phyloP scores from a whole-genome alignment of 1,139 yeast genomes.

The Suhomyces wounanorum region DNA sequence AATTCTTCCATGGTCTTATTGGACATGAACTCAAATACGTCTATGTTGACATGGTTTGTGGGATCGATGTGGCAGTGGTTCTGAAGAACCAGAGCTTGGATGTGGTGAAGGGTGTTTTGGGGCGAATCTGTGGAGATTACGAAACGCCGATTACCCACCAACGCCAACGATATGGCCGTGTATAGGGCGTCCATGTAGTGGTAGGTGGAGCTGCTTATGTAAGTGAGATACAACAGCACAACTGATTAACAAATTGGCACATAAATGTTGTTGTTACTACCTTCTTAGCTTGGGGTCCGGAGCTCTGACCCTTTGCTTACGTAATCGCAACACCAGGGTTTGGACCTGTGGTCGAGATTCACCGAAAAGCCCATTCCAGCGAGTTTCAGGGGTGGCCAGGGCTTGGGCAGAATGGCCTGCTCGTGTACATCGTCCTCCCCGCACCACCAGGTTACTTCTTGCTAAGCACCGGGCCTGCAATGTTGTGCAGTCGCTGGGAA shows the following conservation, averaged over 20 bases:
- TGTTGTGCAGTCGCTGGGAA: too few species aligned
- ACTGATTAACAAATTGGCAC: too few species aligned
- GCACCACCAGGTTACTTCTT: too few species aligned
- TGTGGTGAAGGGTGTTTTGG: slow-evolving; percentile 1
- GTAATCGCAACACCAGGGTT: background rate
- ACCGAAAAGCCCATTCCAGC: too few species aligned
- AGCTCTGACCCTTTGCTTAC: background rate
- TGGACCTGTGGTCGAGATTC: background rate
- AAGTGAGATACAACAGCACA: background rate
- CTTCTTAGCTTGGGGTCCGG: too few species aligned
- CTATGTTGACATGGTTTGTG: slow-evolving; percentile 19
- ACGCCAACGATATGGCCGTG: slow-evolving; percentile 30
- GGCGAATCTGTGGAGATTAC: slow-evolving; percentile 18
- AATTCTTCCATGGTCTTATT: slow-evolving; percentile 9
- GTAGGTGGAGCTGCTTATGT: background rate
- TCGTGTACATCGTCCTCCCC: too few species aligned
- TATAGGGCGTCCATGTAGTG: slow-evolving; percentile 27
- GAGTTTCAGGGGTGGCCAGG: too few species aligned
- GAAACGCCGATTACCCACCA: slow-evolving; percentile 25
- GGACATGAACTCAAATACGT: slow-evolving; percentile 17
- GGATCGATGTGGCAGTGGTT: slow-evolving; percentile 13
- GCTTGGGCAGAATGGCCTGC: too few species aligned
- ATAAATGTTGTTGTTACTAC: too few species aligned
- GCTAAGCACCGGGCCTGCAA: too few species aligned
- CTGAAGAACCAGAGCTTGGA: slow-evolving; percentile 7